Conservation (phyloP, 306 rosid genomes). For the Fagus sylvatica region DNA sequence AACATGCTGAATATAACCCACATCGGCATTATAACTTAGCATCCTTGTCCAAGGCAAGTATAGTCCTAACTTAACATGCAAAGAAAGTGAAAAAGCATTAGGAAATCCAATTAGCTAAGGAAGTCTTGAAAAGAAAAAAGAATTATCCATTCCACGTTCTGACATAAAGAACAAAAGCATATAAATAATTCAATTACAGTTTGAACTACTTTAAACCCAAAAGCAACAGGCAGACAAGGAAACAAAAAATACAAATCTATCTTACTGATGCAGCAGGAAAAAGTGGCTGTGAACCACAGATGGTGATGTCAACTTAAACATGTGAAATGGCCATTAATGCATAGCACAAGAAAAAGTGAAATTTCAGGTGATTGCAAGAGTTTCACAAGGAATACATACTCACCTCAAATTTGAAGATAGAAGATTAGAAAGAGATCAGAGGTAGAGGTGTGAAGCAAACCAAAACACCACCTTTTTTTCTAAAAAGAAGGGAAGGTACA, state of each 20-base stretch:
- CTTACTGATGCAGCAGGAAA: constrained; percentile 4
- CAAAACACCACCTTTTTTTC: neutral
- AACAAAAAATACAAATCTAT: neutral
- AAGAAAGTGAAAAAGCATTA: neutral
- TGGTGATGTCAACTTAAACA: neutral
- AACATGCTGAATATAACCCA: neutral
- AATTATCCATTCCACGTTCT: neutral
- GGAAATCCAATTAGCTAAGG: neutral
- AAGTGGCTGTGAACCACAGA: no score
- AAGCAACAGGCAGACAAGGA: constrained; percentile 1
- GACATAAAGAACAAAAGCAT: neutral
- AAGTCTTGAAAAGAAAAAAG: neutral
- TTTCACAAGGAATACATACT: constrained; percentile 12
- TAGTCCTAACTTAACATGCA: no score
- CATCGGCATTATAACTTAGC: neutral
- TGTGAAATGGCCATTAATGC: constrained; percentile 3
- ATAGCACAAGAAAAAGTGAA: neutral
- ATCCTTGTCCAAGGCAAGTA: no score
- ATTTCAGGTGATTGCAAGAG: constrained; percentile 4
- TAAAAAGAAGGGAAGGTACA: neutral
- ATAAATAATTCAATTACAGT: neutral
- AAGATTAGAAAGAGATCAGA: neutral
- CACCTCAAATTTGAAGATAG: neutral
- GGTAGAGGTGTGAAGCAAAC: neutral
- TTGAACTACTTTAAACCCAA: constrained; percentile 3